Conservation (phyloP, 2,329 filamentous ascomycete species). For the Chaetomium strumarium region DNA sequence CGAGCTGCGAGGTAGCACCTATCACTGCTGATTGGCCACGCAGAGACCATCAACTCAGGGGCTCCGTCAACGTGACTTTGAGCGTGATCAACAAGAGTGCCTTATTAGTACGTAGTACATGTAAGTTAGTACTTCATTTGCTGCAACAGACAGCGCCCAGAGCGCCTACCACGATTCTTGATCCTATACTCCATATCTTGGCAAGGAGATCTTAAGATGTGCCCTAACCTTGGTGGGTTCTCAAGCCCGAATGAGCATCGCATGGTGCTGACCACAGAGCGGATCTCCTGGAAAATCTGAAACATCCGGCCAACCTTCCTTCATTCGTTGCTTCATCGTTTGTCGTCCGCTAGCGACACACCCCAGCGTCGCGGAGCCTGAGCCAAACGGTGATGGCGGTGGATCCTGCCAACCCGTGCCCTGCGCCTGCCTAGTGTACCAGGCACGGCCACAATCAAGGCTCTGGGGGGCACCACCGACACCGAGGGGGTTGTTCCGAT, state of each 20-base stretch:
- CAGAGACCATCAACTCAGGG: slow-evolving; percentile 1
- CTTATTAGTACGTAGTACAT: background rate
- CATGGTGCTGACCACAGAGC: slow-evolving; percentile 1
- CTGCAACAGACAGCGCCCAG: background rate
- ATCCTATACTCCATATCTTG: slow-evolving; percentile 8
- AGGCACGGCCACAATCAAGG: background rate
- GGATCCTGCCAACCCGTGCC: background rate
- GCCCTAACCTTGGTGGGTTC: slow-evolving; percentile 14
- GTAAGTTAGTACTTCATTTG: background rate
- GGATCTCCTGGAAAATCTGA: slow-evolving; percentile 20
- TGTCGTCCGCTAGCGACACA: slow-evolving; percentile 1
- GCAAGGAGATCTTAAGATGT: slow-evolving; percentile 15
- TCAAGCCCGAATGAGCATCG: slow-evolving; percentile 11
- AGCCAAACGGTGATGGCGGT: no score
- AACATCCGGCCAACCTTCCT: slow-evolving; percentile 21
- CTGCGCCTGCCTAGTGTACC: background rate
- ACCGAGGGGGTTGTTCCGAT: background rate
- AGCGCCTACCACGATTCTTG: background rate
- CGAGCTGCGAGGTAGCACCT: background rate
- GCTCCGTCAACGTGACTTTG: background rate
- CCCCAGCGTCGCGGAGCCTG: background rate
- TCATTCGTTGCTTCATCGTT: slow-evolving; percentile 4
- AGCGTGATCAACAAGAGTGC: no score
- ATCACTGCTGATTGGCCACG: background rate
- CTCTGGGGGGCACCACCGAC: no score